phyloP scores from a whole-genome alignment of 2,329 filamentous ascomycete genomes.

The Stagonosporopsis rhizophila region DNA sequence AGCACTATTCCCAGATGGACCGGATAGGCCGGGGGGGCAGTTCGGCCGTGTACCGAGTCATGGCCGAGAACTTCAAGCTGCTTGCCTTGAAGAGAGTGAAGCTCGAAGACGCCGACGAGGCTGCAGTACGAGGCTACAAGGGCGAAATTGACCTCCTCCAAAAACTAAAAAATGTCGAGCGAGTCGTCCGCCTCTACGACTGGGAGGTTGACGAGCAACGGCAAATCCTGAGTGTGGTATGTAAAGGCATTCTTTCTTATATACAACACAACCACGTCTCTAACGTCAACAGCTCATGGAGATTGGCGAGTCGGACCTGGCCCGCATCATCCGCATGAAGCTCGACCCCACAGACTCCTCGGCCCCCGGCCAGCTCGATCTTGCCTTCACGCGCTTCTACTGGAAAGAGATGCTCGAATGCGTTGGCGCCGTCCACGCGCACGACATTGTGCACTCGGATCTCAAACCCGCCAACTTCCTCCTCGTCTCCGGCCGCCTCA shows the following conservation, averaged over 20 bases:
- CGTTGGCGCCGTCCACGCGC: slow-evolving; percentile 83
- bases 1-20: slow-evolving; percentile 87
- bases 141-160: slow-evolving; percentile 92
- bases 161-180: slow-evolving; percentile 81
- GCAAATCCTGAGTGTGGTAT: slow-evolving; percentile 82
- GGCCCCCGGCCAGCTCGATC: slow-evolving; percentile 68
- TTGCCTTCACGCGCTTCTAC: slow-evolving; percentile 93
- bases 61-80: slow-evolving; percentile 95
- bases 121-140: slow-evolving; percentile 84
- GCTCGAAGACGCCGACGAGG: slow-evolving; percentile 85
- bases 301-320: slow-evolving; percentile 91
- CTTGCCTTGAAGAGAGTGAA: slow-evolving; percentile 94
- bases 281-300: slow-evolving; percentile 78
- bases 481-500: slow-evolving; percentile 85
- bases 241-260: slow-evolving; percentile 42
- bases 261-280: neutral
- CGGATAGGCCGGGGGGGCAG: slow-evolving; percentile 92
- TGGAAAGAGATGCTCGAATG: slow-evolving; percentile 99
- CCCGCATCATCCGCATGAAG: slow-evolving; percentile 80
- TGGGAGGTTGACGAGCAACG: slow-evolving; percentile 95
- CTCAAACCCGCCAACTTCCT: slow-evolving; percentile 98
- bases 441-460: slow-evolving; percentile 95
- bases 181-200: slow-evolving; percentile 89
- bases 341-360: slow-evolving; percentile 61
- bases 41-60: slow-evolving; percentile 93